Conservation (phyloP, 306 rosid genomes). For the Quercus mongolica region DNA sequence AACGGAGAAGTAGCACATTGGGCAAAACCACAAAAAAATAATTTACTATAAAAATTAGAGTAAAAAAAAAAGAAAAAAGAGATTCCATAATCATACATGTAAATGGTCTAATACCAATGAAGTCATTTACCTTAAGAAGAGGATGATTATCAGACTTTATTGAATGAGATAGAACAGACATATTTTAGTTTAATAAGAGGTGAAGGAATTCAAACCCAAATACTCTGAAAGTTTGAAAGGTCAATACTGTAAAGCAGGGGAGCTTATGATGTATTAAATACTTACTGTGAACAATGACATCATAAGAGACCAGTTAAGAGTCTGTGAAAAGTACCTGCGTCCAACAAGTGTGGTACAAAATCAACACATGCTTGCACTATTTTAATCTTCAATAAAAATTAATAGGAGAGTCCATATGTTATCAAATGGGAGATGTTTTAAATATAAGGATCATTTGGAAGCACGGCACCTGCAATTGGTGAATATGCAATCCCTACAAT, state of each 20-base stretch:
- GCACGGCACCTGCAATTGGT: too few species aligned
- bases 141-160: background rate
- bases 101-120: background rate
- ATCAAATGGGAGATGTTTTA: background rate
- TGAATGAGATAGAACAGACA: background rate
- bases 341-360: slow-evolving; percentile 22
- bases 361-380: slow-evolving; percentile 14
- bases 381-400: slow-evolving; percentile 3
- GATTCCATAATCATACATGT: background rate
- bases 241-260: background rate
- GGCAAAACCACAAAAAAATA: background rate
- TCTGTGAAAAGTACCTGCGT: slow-evolving; percentile 65
- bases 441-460: background rate
- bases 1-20: background rate
- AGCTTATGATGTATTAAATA: slow-evolving; percentile 1
- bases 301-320: slow-evolving; percentile 73
- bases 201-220: background rate
- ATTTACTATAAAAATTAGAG: too few species aligned
- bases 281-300: slow-evolving; percentile 86
- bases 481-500: too few species aligned
- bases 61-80: background rate
- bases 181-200: background rate
- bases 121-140: background rate
- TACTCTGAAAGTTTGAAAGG: background rate
- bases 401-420: background rate